phyloP scores from a whole-genome alignment of 306 rosid species.

The Pterocarpus santalinus region DNA sequence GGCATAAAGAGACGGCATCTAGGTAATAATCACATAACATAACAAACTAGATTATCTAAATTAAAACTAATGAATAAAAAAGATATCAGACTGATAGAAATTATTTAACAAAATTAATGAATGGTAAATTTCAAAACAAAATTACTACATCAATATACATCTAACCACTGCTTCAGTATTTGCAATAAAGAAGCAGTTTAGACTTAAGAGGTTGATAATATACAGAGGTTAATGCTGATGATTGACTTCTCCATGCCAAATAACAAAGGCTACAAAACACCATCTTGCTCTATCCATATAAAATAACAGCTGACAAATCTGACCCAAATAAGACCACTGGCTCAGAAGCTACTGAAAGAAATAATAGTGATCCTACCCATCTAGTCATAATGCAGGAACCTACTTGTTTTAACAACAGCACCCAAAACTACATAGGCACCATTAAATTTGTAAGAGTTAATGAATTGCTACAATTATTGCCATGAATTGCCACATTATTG shows the following conservation, averaged over 20 bases:
- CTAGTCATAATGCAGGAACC: constrained; percentile 8
- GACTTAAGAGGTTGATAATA: constrained; percentile 1
- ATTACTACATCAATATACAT: constrained; percentile 3
- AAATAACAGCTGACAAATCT: constrained; percentile 31
- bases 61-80: constrained; percentile 8
- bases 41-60: constrained; percentile 33
- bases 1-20: background rate
- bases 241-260: constrained; percentile 22
- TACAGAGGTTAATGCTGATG: background rate
- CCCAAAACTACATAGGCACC: background rate
- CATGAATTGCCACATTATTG: background rate
- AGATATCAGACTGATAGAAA: constrained; percentile 10
- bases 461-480: background rate
- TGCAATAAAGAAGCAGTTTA: constrained; percentile 4
- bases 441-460: constrained; percentile 34
- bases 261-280: constrained; percentile 21
- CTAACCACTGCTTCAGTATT: constrained; percentile 20
- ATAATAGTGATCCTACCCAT: constrained; percentile 20
- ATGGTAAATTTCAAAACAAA: constrained; percentile 19
- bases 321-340: constrained; percentile 9
- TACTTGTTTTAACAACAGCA: constrained; percentile 20
- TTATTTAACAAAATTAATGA: constrained; percentile 8
- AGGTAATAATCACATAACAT: background rate
- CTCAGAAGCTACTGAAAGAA: too few species aligned
- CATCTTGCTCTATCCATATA: constrained; percentile 26